phyloP scores from a whole-genome alignment of 1,284 basidiomycete species.

The Moniliophthora roreri region DNA sequence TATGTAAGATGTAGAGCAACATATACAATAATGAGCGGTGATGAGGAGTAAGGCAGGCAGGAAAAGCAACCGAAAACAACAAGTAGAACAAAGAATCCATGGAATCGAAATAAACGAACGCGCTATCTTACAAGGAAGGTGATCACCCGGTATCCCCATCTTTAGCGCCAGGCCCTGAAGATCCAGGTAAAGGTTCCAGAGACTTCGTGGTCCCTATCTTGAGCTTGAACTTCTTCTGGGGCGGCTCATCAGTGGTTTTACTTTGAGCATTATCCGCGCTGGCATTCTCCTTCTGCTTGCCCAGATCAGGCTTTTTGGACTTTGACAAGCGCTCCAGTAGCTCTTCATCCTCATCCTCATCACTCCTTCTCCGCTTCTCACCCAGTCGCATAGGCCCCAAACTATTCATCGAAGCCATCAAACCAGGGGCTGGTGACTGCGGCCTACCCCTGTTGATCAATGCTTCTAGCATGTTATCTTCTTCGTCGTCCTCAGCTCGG shows the following conservation, averaged over 20 bases:
- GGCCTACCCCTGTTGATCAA: slow-evolving; percentile 43
- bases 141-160: slow-evolving; percentile 71
- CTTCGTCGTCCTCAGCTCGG: slow-evolving; percentile 44
- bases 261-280: slow-evolving; percentile 24
- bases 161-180: slow-evolving; percentile 66
- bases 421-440: slow-evolving; percentile 43
- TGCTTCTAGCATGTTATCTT: slow-evolving; percentile 54
- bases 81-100: neutral
- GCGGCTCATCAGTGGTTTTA: slow-evolving; percentile 61
- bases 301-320: slow-evolving; percentile 43
- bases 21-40: slow-evolving; percentile 2
- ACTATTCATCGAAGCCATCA: slow-evolving; percentile 32
- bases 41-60: neutral
- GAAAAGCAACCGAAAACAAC: neutral
- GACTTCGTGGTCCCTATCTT: slow-evolving; percentile 48
- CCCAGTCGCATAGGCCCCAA: slow-evolving; percentile 45
- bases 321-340: slow-evolving; percentile 49
- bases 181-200: slow-evolving; percentile 11
- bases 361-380: slow-evolving; percentile 74
- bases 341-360: slow-evolving; percentile 69
- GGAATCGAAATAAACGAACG: no score
- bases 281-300: slow-evolving; percentile 35
- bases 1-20: slow-evolving; percentile 6
- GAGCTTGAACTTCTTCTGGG: slow-evolving; percentile 70
- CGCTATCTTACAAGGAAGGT: no score